phyloP scores from a whole-genome alignment of 208 protist species.

The Crithidia brevicula region DNA sequence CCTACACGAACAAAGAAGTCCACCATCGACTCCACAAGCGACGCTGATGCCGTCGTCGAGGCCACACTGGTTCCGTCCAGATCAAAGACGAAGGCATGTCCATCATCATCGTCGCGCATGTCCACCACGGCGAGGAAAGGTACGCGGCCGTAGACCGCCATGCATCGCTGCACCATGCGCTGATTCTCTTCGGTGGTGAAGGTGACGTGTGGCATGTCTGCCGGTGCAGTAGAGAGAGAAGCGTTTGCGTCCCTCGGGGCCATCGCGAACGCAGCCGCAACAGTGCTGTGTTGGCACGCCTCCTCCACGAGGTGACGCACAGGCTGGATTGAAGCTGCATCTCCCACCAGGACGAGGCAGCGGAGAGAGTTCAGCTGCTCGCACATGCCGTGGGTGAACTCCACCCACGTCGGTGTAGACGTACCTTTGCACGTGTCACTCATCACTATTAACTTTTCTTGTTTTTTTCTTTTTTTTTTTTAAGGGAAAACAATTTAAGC shows the following conservation, averaged over 20 bases:
- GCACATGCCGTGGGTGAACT: slow-evolving; percentile 22
- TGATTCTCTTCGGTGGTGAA: slow-evolving; percentile 28
- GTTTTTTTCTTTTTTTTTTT: background rate
- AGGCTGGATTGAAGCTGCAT: background rate
- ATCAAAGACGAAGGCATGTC: slow-evolving; percentile 30
- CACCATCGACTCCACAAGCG: no score
- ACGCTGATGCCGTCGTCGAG: no score
- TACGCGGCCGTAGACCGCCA: slow-evolving; percentile 38
- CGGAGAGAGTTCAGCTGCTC: slow-evolving; percentile 21
- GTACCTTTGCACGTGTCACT: background rate
- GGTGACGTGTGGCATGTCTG: slow-evolving; percentile 23
- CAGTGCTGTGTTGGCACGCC: slow-evolving; percentile 6
- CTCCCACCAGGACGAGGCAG: slow-evolving; percentile 27
- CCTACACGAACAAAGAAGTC: slow-evolving; percentile 38
- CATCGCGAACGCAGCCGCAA: background rate
- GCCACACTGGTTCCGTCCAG: no score
- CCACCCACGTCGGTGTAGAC: slow-evolving; percentile 18
- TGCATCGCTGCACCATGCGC: slow-evolving; percentile 33
- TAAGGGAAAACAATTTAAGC: no score
- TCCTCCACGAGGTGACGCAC: slow-evolving; percentile 7
- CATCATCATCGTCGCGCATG: slow-evolving; percentile 44
- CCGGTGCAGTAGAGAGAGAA: background rate
- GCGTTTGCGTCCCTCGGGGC: background rate
- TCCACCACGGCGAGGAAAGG: slow-evolving; percentile 45
- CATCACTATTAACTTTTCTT: background rate